A percentile compares a stretch with the other conserved stretches of the same genome.
Evolutionary conservation across 140 eudicot species (phyloP).

Genomic region (Cichorium intybus): DNA sequence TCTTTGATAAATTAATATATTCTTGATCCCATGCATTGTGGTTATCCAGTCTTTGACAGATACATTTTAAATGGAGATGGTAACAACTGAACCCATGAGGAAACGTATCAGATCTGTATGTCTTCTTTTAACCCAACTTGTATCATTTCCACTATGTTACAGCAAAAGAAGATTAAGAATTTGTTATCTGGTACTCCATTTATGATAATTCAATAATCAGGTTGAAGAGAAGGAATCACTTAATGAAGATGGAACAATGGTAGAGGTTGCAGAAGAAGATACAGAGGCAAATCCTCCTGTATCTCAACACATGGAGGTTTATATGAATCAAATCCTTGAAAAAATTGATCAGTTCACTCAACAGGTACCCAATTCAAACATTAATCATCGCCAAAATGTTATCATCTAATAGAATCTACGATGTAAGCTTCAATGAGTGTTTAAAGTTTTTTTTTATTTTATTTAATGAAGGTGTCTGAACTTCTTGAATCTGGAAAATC

Average conservation of each 20-base stretch:
- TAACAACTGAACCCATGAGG: constrained; percentile 29
- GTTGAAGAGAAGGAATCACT: constrained; percentile 48
- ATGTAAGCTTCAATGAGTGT: constrained; percentile 8
- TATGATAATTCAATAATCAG: constrained; percentile 25
- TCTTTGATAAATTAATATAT: background rate
- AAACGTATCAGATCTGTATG: constrained; percentile 69
- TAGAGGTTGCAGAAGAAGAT: constrained; percentile 58
- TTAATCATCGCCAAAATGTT: background rate
- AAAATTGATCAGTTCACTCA: constrained; percentile 71
- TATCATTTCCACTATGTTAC: constrained; percentile 3
- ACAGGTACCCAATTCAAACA: constrained; percentile 47
- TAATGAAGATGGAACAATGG: constrained; percentile 37
- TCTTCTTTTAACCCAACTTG: constrained; percentile 6
- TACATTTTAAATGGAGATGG: constrained; percentile 42
- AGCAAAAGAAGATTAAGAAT: constrained; percentile 1
- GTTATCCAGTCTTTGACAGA: constrained; percentile 22
- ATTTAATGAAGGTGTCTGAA: constrained; percentile 67
- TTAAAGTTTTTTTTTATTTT: constrained; percentile 10
- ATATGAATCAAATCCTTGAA: constrained; percentile 64
- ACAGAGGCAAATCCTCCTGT: constrained; percentile 40
- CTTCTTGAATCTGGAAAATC: constrained; percentile 85
- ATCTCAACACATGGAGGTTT: constrained; percentile 72
- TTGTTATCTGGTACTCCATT: background rate
- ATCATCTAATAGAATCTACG: constrained; percentile 1
- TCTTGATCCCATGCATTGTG: constrained; percentile 7